These are phyloP conservation scores for Fagopyrum esculentum DNA, from an alignment of 148 eudicot genomes.

Conservation along the genomic window DNA sequence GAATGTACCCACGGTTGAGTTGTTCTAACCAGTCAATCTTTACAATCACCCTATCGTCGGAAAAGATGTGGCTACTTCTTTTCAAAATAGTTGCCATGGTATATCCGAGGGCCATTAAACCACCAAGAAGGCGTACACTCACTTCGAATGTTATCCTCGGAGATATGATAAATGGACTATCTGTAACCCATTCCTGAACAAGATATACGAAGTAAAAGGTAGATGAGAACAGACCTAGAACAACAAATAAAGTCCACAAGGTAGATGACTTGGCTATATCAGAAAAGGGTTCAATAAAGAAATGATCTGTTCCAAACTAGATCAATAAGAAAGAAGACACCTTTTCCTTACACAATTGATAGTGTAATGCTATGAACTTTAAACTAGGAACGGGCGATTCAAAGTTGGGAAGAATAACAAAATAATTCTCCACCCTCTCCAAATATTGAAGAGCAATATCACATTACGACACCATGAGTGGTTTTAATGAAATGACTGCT, in stretches of 20 bases:
- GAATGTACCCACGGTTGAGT: conserved; percentile 73
- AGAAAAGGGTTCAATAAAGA: not conserved
- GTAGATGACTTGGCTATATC: conserved; percentile 6
- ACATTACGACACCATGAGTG: not conserved
- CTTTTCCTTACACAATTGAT: not conserved
- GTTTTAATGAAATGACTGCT: not conserved
- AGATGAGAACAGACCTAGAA: not conserved
- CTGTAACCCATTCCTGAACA: conserved; percentile 92
- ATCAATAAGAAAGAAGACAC: not conserved
- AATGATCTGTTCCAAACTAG: not conserved
- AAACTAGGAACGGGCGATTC: not conserved
- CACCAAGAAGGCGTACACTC: conserved; percentile 96
- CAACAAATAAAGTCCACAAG: not conserved
- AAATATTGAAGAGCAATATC: not conserved
- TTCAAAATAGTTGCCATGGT: conserved; percentile 92
- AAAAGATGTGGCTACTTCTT: conserved; percentile 83
- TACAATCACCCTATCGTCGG: conserved; percentile 67
- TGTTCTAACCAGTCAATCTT: conserved; percentile 93
- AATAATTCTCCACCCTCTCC: not conserved
- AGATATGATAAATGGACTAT: conserved; percentile 90
- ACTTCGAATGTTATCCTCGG: conserved; percentile 97
- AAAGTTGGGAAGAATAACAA: not conserved
- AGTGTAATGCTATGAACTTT: not conserved
- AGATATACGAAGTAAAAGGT: not conserved
- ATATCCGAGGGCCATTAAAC: conserved; percentile 94